Evolutionary conservation across 2,329 filamentous ascomycete species (phyloP).

Genomic region (Hymenotorrendiella dingleyae): DNA sequence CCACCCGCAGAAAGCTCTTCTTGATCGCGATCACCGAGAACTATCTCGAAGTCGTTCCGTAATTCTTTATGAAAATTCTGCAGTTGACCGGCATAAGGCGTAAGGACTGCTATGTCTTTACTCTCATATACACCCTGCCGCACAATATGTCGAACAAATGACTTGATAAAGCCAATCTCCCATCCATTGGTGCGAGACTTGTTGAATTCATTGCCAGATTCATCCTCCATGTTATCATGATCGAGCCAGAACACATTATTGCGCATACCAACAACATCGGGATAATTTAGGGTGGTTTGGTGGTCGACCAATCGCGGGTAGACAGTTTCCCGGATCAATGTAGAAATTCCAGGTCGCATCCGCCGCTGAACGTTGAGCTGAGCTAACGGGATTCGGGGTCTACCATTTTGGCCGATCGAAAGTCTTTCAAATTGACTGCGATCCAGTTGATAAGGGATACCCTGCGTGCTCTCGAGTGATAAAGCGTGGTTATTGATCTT

Average conservation of each 20-base stretch:
- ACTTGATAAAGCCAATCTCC: slow-evolving; percentile 58
- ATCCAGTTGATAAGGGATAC: slow-evolving; percentile 22
- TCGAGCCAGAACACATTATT: slow-evolving; percentile 26
- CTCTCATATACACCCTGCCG: slow-evolving; percentile 55
- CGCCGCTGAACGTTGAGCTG: slow-evolving; percentile 26
- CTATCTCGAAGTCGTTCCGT: slow-evolving; percentile 26
- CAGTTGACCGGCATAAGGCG: slow-evolving; percentile 56
- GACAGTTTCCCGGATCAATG: slow-evolving; percentile 18
- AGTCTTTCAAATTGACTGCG: slow-evolving; percentile 27
- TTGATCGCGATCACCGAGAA: slow-evolving; percentile 26
- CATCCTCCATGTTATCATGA: slow-evolving; percentile 21
- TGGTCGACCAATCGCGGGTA: slow-evolving; percentile 25
- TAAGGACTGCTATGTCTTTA: slow-evolving; percentile 64
- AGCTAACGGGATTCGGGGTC: slow-evolving; percentile 18
- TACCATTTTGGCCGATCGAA: slow-evolving; percentile 11
- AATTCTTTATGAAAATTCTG: slow-evolving; percentile 28
- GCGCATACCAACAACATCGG: slow-evolving; percentile 25
- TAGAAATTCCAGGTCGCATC: slow-evolving; percentile 27
- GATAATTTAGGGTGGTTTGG: slow-evolving; percentile 9
- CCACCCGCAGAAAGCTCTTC: slow-evolving; percentile 20
- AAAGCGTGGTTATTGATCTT: slow-evolving; percentile 22
- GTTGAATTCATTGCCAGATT: slow-evolving; percentile 1
- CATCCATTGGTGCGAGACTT: slow-evolving; percentile 40
- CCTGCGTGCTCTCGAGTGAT: slow-evolving; percentile 27
- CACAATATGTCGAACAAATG: slow-evolving; percentile 59